Percentiles rank a stretch among this genome's conserved stretches.
Conservation (phyloP, 2,329 filamentous ascomycete genomes). For the Botrytis cinerea region DNA sequence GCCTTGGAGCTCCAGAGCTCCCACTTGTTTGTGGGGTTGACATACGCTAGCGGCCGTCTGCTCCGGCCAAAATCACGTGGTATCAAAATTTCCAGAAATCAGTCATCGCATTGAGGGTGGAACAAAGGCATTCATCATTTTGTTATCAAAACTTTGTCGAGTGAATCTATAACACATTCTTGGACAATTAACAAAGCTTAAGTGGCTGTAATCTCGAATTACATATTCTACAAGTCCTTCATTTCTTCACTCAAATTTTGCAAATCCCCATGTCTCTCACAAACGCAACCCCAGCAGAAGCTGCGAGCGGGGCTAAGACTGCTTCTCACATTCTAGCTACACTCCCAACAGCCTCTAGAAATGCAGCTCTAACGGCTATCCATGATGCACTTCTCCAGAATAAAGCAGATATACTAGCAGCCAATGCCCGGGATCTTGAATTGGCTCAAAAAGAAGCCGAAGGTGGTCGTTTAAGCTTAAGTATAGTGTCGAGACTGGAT, state of each 20-base stretch:
- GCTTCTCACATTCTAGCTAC: constrained; percentile 84
- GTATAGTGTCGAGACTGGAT: constrained; percentile 85
- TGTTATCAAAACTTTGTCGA: neutral
- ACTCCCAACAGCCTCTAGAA: constrained; percentile 73
- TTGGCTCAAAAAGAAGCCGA: constrained; percentile 72
- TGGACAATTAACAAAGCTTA: no score
- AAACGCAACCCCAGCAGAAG: constrained; percentile 75
- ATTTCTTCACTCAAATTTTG: neutral
- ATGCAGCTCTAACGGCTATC: constrained; percentile 81
- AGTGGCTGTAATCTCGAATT: neutral
- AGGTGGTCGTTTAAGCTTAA: constrained; percentile 74
- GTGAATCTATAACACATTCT: neutral
- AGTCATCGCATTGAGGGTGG: neutral
- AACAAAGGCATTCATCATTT: constrained; percentile 10
- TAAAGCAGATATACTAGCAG: constrained; percentile 76
- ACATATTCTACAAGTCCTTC: neutral
- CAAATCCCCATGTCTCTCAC: constrained; percentile 75
- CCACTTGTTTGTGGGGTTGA: neutral
- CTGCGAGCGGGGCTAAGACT: constrained; percentile 74
- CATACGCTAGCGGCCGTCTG: constrained; percentile 7
- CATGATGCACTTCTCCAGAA: constrained; percentile 72
- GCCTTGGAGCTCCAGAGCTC: constrained; percentile 18
- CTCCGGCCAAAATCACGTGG: neutral
- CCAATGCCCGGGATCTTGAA: constrained; percentile 82
- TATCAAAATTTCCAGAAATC: constrained; percentile 11